Percentiles rank a stretch among this genome's conserved stretches.
Evolutionary conservation across 1,284 basidiomycete species (phyloP).

Genomic region (Mycosarcoma mackinlayi): DNA sequence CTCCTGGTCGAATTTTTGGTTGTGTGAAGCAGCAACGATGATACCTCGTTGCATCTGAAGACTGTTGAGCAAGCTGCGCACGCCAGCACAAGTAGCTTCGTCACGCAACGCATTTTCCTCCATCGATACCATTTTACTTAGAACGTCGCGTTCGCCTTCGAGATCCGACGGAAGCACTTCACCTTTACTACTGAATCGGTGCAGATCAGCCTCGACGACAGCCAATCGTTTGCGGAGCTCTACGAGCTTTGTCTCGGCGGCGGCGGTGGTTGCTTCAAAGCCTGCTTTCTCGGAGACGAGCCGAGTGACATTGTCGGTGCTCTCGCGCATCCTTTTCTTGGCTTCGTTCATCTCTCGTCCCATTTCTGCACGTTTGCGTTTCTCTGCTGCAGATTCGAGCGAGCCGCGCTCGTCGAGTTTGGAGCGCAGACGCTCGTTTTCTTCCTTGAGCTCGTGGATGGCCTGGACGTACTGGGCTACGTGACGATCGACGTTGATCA

Average conservation of each 20-base stretch:
- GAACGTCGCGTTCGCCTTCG: constrained; percentile 78
- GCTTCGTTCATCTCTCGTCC: constrained; percentile 75
- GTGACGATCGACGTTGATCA: constrained; percentile 67
- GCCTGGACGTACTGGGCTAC: constrained; percentile 77
- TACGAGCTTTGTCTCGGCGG: constrained; percentile 78
- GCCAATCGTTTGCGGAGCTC: constrained; percentile 77
- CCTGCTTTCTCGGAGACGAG: constrained; percentile 72
- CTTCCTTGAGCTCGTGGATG: constrained; percentile 85
- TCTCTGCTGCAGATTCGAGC: constrained; percentile 70
- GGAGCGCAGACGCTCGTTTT: constrained; percentile 85
- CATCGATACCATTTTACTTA: constrained; percentile 77
- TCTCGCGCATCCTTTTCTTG: constrained; percentile 77
- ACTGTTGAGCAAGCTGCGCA: constrained; percentile 80
- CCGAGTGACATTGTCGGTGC: constrained; percentile 69
- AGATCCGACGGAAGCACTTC: constrained; percentile 70
- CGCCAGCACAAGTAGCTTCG: constrained; percentile 74
- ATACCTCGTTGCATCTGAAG: constrained; percentile 83
- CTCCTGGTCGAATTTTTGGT: constrained; percentile 81
- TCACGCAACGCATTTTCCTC: constrained; percentile 78
- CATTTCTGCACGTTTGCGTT: constrained; percentile 73
- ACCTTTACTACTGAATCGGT: constrained; percentile 17
- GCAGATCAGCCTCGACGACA: constrained; percentile 72
- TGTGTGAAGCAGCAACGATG: constrained; percentile 81
- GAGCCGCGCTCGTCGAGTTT: constrained; percentile 76
- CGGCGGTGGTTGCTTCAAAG: constrained; percentile 79